Base-by-base conservation (phyloP, 805 yeast species). In the Clavispora santaluciae region DNA sequence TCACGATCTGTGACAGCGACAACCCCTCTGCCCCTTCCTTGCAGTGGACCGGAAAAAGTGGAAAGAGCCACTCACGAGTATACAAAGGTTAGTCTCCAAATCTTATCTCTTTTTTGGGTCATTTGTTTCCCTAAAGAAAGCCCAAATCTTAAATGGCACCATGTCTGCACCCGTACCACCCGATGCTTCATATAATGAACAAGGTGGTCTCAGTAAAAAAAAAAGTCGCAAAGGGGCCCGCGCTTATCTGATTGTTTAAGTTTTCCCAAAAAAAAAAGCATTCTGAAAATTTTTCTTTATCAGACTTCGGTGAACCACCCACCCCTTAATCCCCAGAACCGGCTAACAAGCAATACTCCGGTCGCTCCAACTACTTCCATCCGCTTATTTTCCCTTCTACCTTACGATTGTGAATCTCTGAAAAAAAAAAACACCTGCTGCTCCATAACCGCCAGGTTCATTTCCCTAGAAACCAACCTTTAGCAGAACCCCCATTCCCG, bases 221-320 rank as follows among this genome's bases (percentile, higher is more conserved):
- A 28, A 28, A 28, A 16, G 40, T 37, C 35, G 35, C 34, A 30
- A 13, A 24, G 23, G 34, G 33, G 21, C 22, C 39, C 39, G 33
- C 37, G 41, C 45, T 42, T 42, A 42, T 42, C 45, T 24, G 45
- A 38, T 38, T 42, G 45, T 28, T 28, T 28, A 16, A 28, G 12
- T 15, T 28, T 28, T 35, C 40, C 26, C 33, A 35, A 23, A 36
- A 30, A 31, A n/a, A 38, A 38, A 30, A 31, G 24, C 16, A 4
- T 12, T 36, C 38, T 40, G 38, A 42, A 42, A 42, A 42, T 42
- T 42, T 36, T 42, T 42, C 45, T 42, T 42, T 35, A 42, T 41
- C 44, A 18, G 16, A 15, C 18, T 5, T 20, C 28, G 21, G 36
- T 31, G 23, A 15, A 15, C 15, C 31, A 4, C 31, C 29, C 8